phyloP scores from a whole-genome alignment of 208 protist species.

The Lotmaria passim region DNA sequence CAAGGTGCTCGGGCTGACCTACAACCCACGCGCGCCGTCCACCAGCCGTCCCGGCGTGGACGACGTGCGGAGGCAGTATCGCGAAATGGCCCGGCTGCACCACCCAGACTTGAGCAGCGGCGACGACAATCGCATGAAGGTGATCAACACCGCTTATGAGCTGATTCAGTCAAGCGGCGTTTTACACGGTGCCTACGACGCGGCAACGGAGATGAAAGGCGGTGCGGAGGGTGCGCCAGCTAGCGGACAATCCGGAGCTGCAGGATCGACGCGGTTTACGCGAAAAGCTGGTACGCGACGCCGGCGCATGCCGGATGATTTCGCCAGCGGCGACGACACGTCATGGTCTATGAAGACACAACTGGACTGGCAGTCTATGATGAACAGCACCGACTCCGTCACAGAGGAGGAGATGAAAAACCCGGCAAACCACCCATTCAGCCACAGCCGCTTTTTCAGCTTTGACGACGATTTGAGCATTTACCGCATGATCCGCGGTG shows the following conservation, averaged over 20 bases:
- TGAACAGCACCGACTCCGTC: constrained; percentile 54
- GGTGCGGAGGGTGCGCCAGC: not conserved
- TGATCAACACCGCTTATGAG: constrained; percentile 91
- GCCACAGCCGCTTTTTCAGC: constrained; percentile 86
- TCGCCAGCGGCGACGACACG: constrained; percentile 78
- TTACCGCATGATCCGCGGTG: constrained; percentile 87
- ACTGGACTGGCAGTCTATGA: constrained; percentile 77
- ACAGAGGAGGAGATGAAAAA: constrained; percentile 74
- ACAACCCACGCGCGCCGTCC: constrained; percentile 33
- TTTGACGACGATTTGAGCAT: constrained; percentile 85
- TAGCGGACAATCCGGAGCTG: not conserved
- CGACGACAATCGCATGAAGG: constrained; percentile 85
- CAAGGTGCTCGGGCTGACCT: constrained; percentile 72
- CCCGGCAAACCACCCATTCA: constrained; percentile 89
- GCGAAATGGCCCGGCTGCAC: constrained; percentile 83
- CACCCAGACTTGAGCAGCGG: constrained; percentile 90
- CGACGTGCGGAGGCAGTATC: constrained; percentile 82
- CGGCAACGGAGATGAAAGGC: not conserved
- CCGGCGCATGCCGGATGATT: constrained; percentile 77
- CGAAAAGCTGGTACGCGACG: constrained; percentile 57
- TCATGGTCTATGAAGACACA: constrained; percentile 82
- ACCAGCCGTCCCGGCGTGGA: constrained; percentile 36
- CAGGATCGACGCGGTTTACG: constrained; percentile 34
- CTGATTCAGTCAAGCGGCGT: constrained; percentile 77
- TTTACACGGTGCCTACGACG: constrained; percentile 28